Evolutionary conservation across 148 eudicot species (phyloP).

Genomic region (Persicaria tinctoria): DNA sequence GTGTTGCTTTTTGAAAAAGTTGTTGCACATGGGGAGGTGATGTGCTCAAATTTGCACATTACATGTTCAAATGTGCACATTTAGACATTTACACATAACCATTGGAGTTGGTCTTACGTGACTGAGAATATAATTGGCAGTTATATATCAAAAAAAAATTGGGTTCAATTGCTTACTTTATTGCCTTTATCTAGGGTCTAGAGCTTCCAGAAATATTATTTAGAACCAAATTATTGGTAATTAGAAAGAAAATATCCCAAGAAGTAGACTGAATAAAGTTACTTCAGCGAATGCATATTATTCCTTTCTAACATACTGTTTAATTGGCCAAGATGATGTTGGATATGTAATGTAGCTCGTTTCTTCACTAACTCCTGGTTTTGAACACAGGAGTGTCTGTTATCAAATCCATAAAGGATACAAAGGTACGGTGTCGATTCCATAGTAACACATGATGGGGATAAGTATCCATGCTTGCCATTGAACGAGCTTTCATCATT

Average conservation of each 20-base stretch:
- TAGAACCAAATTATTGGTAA: no score
- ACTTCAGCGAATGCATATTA: background rate
- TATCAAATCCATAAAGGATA: constrained; percentile 83
- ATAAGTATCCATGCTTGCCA: constrained; percentile 82
- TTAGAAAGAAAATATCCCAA: no score
- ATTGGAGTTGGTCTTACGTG: no score
- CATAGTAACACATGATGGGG: constrained; percentile 90
- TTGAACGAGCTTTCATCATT: constrained; percentile 63
- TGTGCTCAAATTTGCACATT: no score
- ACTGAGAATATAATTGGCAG: background rate
- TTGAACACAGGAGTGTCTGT: constrained; percentile 66
- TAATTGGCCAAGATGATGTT: background rate
- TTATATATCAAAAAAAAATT: background rate
- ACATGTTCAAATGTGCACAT: no score
- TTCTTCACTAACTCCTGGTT: constrained; percentile 4
- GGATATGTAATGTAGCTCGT: background rate
- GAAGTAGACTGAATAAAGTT: no score
- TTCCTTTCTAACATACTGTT: background rate
- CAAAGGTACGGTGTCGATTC: constrained; percentile 67
- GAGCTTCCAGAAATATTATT: no score
- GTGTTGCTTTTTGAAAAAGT: no score
- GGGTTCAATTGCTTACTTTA: background rate
- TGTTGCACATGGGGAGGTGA: no score
- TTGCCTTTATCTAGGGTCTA: background rate
- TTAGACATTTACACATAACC: no score